Base-by-base conservation (phyloP, 768 basidiomycete species). In the Hericium erinaceus region DNA sequence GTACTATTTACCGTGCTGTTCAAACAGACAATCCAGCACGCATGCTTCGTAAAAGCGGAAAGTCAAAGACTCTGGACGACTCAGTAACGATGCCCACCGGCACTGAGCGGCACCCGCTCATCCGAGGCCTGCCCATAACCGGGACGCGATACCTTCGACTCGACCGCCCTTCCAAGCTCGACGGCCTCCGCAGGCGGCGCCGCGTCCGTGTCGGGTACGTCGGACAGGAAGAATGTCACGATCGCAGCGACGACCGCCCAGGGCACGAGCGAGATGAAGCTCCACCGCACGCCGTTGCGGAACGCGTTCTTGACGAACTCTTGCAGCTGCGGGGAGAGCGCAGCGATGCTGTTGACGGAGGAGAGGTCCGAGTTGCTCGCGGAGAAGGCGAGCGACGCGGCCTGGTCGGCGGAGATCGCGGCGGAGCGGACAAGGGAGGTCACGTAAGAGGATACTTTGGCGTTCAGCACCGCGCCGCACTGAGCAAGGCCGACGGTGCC, bases 401-500 rank as follows among this genome's bases (percentile, higher is more conserved):
- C 59, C 33, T 73, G 74, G 9, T 66, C 51, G 9, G 61, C 39
- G 1, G 70, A 65, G 52, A 79, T 56, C 11, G 64, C 53, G 18
- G 68, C 72, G 15, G 68, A 67, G 4, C 37, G 44, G 24, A 71
- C 60, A 12, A 60, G 62, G 22, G 61, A 46, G 16, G 60, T 28
- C 58, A 81, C 66, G 54, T 70, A 70, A 20, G 64, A 26, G 28
- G 66, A 66, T 28, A 77, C 78, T 65, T 73, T 77, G 38, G 71
- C 66, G 59, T 73, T 73, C 55, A 80, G 71, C 20, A 81, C 68
- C 8, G 80, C 75, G 44, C 74, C 72, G 54, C 79, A 80, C 60
- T 81, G 80, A 0, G 80, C 78, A 40, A 81, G 73, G 22, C 80
- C 79, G 40, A 79, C 64, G 0, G 78, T 80, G 9, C 80, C 80